Evolutionary conservation across 1,284 basidiomycete genomes (phyloP).

Genomic region (Puccinia polysora): DNA sequence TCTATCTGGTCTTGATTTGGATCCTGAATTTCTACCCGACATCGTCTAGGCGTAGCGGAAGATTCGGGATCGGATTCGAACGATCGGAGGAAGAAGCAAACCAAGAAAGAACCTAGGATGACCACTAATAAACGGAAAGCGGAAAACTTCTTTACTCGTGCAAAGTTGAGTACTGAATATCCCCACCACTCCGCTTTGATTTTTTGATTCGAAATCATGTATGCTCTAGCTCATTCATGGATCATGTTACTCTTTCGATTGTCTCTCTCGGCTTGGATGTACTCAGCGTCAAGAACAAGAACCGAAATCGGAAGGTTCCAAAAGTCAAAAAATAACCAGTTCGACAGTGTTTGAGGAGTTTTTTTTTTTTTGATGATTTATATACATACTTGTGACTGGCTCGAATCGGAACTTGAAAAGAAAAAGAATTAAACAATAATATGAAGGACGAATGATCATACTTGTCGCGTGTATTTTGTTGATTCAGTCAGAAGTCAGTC

Average conservation of each 20-base stretch:
- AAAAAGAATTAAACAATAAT: no score
- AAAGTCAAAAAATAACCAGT: conserved; percentile 16
- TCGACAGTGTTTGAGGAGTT: no score
- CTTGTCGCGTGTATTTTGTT: no score
- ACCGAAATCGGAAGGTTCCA: conserved; percentile 26
- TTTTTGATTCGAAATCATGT: no score
- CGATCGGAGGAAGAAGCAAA: neutral
- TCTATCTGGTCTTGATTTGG: neutral
- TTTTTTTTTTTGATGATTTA: no score
- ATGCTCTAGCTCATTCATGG: neutral
- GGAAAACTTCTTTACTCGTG: conserved; percentile 42
- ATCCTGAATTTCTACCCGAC: no score
- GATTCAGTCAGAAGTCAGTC: no score
- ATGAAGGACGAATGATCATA: no score
- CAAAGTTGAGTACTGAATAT: conserved; percentile 42
- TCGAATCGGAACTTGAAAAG: no score
- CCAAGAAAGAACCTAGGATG: conserved; percentile 40
- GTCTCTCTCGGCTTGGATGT: neutral
- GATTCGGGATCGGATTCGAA: neutral
- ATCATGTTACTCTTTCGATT: neutral
- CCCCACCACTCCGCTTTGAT: neutral
- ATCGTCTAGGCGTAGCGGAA: no score
- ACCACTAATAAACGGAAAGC: conserved; percentile 42
- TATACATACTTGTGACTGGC: no score
- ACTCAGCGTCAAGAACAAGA: conserved; percentile 21